Percentiles rank a stretch among this genome's conserved stretches.
Evolutionary conservation across 2,329 filamentous ascomycete species (phyloP).

Genomic region (Thelonectria blattea): DNA sequence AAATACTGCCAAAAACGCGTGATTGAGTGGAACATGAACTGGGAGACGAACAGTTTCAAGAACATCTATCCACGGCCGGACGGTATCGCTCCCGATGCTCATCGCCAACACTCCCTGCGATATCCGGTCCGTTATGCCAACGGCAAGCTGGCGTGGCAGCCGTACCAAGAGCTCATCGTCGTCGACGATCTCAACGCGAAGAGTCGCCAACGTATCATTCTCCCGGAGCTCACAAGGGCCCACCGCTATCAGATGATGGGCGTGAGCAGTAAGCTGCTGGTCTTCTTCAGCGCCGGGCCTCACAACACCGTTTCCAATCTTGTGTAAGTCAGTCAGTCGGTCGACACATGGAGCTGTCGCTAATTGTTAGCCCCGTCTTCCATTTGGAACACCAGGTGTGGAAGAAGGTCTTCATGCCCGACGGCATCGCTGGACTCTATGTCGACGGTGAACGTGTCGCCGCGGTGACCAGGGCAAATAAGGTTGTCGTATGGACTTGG

Average conservation of each 20-base stretch:
- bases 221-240: constrained; percentile 9
- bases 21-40: constrained; percentile 24
- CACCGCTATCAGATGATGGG: constrained; percentile 25
- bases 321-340: constrained; percentile 13
- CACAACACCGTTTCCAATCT: not conserved
- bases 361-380: constrained; percentile 28
- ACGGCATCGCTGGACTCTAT: constrained; percentile 22
- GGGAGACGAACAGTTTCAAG: constrained; percentile 14
- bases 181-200: constrained; percentile 34
- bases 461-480: constrained; percentile 28
- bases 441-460: constrained; percentile 28
- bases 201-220: constrained; percentile 29
- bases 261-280: constrained; percentile 7
- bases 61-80: not conserved
- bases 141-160: constrained; percentile 39
- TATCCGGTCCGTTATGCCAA: constrained; percentile 31
- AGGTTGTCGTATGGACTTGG: constrained; percentile 35
- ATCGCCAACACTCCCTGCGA: not conserved
- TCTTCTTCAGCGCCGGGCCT: not conserved
- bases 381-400: constrained; percentile 28
- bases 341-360: not conserved
- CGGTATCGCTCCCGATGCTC: not conserved
- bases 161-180: constrained; percentile 25
- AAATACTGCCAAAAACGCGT: constrained; percentile 11
- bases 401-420: constrained; percentile 30